A percentile compares a stretch with the other conserved stretches of the same genome.
phyloP scores from a whole-genome alignment of 1,284 basidiomycete genomes.

The Malassezia yamatoensis region DNA sequence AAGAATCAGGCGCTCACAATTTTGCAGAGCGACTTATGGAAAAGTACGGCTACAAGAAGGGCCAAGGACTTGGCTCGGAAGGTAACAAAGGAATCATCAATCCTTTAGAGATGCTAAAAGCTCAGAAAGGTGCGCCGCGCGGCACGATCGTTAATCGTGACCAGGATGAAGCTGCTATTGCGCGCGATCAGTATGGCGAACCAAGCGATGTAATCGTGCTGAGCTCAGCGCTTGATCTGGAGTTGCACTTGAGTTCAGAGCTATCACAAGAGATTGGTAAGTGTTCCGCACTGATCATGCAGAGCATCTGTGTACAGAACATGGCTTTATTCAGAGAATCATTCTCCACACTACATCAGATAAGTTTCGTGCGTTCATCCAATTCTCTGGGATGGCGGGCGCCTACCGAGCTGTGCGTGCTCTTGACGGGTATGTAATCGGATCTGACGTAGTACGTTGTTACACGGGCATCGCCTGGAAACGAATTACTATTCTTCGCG shows the following conservation, averaged over 20 bases:
- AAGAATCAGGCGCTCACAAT: not conserved
- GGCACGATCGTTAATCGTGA: conserved; percentile 18
- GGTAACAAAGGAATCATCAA: conserved; percentile 29
- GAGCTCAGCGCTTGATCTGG: conserved; percentile 11
- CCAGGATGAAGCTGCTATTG: conserved; percentile 8
- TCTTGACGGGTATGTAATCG: conserved; percentile 17
- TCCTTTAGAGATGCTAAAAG: conserved; percentile 17
- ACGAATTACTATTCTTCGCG: conserved; percentile 2
- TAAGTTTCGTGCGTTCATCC: conserved; percentile 28
- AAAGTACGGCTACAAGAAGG: conserved; percentile 29
- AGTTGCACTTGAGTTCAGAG: conserved; percentile 9
- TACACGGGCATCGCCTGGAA: not conserved
- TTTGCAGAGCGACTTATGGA: conserved; percentile 36
- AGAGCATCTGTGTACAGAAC: conserved; percentile 25
- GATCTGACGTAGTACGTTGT: not conserved
- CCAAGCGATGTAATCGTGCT: conserved; percentile 22
- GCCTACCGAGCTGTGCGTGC: conserved; percentile 28
- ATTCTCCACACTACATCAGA: conserved; percentile 11
- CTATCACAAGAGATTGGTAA: conserved; percentile 20
- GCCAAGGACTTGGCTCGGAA: conserved; percentile 35
- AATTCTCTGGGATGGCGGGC: conserved; percentile 30
- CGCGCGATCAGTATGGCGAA: conserved; percentile 12
- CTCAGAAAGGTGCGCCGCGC: not conserved
- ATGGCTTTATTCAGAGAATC: conserved; percentile 27
- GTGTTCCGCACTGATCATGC: conserved; percentile 11